Evolutionary conservation across 106 monocot species (phyloP), one percentile per base, ranked within the genome.

Genomic region (Dactylorhiza incarnata): DNA sequence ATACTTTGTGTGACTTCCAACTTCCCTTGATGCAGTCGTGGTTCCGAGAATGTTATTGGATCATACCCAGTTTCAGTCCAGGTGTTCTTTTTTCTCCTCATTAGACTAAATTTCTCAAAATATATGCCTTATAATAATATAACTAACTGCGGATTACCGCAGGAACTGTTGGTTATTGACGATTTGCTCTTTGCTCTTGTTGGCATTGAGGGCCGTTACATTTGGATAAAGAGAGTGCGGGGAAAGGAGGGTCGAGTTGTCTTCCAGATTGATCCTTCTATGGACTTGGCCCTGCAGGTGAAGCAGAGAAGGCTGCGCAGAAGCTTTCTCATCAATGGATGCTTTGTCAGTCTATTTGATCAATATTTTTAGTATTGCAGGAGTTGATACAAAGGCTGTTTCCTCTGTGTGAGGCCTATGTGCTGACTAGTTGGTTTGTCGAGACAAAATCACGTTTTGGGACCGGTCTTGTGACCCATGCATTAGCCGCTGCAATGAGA

Each of bases 91-190:
- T 5, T 6, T 4, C 23, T 8, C 29, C 22, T 62, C 53, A 25
- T 72, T 6, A 23, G 49, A 22, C 12, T 69, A 69, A 69, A 69
- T 69, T 44, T 29, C 37, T 37, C 9, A 69, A 1, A 45, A 6
- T 46, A 37, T 44, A n/a, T 45, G 7, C 45, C 16, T 43, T 16
- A 11, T n/a, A 49, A 72, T 20, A 22, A 45, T 6, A 46, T n/a
- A 10, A 45, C 14, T 69, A 3, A 20, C 17, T 20, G 23, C 49
- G 72, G 49, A 17, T 29, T 49, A 75, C 81, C 68, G n/a, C 77
- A 97, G 94, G 97, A 99, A 81, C 83, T 91, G n/a, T 82, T 94
- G 73, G 87, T 91, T 7, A 91, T 99, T 73, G 97, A 99, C 78
- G 97, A 99, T 66, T 76, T 99, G 75, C 80, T 99, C 6, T 91